Evolutionary conservation across 495 filamentous ascomycete species (phyloP).

Genomic region (Sporormia fimetaria): DNA sequence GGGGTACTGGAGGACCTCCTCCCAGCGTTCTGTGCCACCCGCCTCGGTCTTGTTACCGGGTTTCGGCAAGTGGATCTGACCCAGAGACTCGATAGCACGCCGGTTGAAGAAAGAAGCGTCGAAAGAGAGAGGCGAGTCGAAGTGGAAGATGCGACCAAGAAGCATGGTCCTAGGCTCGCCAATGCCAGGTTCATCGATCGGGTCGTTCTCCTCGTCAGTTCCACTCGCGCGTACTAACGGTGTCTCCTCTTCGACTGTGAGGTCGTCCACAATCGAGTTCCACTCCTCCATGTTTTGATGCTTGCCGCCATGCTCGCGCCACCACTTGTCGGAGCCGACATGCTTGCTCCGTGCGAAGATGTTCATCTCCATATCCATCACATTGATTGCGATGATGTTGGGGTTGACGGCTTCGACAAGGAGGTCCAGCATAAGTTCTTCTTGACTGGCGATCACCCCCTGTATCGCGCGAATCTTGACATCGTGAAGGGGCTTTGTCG

Average conservation of each 20-base stretch:
- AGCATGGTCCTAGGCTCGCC: constrained; percentile 70
- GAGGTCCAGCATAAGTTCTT: constrained; percentile 91
- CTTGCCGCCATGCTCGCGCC: constrained; percentile 45
- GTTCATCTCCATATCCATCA: constrained; percentile 75
- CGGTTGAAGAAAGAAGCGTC: constrained; percentile 76
- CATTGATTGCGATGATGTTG: constrained; percentile 73
- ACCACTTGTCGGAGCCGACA: constrained; percentile 65
- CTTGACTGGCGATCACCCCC: constrained; percentile 84
- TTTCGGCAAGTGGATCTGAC: constrained; percentile 65
- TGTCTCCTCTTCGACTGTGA: neutral
- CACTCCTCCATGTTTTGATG: constrained; percentile 28
- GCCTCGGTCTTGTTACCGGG: constrained; percentile 85
- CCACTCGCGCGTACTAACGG: constrained; percentile 21
- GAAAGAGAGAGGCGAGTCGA: constrained; percentile 79
- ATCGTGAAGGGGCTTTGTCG: constrained; percentile 73
- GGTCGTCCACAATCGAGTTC: neutral
- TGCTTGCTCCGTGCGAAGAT: constrained; percentile 88
- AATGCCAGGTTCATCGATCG: constrained; percentile 49
- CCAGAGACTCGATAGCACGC: constrained; percentile 52
- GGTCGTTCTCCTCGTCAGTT: constrained; percentile 62
- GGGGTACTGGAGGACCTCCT: constrained; percentile 75
- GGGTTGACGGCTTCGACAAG: constrained; percentile 82
- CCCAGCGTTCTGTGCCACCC: constrained; percentile 82
- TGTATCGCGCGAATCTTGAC: constrained; percentile 66
- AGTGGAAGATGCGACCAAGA: constrained; percentile 72